Conservation (phyloP, 139 green algal species). For the Gonium pectorale region DNA sequence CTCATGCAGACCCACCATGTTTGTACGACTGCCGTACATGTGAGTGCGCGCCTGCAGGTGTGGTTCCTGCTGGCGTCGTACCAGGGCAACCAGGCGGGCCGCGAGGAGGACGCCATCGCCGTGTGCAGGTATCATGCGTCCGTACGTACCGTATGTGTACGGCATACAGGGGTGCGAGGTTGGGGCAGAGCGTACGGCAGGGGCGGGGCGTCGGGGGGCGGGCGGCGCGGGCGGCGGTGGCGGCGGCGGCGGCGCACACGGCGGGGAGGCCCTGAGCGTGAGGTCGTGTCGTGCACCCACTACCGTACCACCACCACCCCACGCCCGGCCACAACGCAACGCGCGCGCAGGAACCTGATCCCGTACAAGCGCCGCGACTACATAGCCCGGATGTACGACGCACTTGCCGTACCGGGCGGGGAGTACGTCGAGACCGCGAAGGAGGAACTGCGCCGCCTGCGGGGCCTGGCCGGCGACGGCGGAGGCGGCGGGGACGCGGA, state of each 20-base stretch:
- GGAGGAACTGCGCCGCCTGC: slow-evolving; percentile 3
- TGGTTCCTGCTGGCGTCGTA: not conserved
- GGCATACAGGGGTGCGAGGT: no score
- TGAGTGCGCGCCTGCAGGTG: not conserved
- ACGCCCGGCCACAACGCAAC: no score
- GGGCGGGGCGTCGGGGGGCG: no score
- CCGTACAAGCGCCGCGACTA: slow-evolving; percentile 7
- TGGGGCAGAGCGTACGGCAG: no score
- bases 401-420: not conserved
- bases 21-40: no score
- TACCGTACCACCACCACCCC: no score
- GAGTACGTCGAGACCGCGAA: not conserved
- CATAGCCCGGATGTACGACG: not conserved
- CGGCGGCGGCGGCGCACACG: not conserved
- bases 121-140: not conserved
- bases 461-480: not conserved
- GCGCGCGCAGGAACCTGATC: not conserved
- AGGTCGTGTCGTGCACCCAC: no score
- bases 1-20: no score
- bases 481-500: not conserved
- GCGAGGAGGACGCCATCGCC: not conserved
- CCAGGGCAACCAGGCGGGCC: not conserved
- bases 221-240: no score
- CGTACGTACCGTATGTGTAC: no score
- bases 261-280: no score